phyloP scores from a whole-genome alignment of 176 grass and related monocot species.

The Dactylis glomerata region DNA sequence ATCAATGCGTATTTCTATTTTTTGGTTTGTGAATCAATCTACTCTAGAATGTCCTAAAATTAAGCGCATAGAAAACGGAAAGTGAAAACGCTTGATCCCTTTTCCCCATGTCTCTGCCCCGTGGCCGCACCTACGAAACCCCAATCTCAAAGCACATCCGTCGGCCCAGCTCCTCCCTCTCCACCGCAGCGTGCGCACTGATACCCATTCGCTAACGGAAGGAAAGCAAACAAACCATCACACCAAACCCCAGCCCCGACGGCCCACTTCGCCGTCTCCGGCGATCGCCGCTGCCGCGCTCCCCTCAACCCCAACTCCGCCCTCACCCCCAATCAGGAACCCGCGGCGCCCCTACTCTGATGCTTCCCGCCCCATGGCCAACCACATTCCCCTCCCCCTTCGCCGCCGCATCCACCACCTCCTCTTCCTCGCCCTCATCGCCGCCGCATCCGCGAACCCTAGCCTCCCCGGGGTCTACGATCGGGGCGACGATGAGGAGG shows the following conservation, averaged over 20 bases:
- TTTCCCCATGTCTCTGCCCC: neutral
- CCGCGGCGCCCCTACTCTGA: conserved; percentile 34
- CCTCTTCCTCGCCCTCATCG: conserved; percentile 17
- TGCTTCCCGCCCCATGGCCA: conserved; percentile 63
- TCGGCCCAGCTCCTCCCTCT: neutral
- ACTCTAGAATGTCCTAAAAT: too few species aligned
- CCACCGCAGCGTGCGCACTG: neutral
- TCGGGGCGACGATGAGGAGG: conserved; percentile 24
- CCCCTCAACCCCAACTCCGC: neutral
- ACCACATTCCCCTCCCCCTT: conserved; percentile 36
- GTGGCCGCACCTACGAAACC: neutral
- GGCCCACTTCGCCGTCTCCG: conserved; percentile 36
- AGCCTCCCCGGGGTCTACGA: conserved; percentile 15
- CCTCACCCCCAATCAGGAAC: neutral
- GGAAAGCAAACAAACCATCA: conserved; percentile 36
- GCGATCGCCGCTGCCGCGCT: conserved; percentile 36
- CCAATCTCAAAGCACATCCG: conserved; percentile 32
- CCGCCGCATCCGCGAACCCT: conserved; percentile 37
- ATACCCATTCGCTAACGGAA: conserved; percentile 30
- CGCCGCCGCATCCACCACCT: conserved; percentile 21
- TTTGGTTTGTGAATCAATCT: too few species aligned
- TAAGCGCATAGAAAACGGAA: neutral
- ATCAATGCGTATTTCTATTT: too few species aligned
- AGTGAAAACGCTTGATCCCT: neutral
- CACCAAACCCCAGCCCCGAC: conserved; percentile 37